Evolutionary conservation across 2,329 filamentous ascomycete species (phyloP).

Genomic region (Lithohypha guttulata): DNA sequence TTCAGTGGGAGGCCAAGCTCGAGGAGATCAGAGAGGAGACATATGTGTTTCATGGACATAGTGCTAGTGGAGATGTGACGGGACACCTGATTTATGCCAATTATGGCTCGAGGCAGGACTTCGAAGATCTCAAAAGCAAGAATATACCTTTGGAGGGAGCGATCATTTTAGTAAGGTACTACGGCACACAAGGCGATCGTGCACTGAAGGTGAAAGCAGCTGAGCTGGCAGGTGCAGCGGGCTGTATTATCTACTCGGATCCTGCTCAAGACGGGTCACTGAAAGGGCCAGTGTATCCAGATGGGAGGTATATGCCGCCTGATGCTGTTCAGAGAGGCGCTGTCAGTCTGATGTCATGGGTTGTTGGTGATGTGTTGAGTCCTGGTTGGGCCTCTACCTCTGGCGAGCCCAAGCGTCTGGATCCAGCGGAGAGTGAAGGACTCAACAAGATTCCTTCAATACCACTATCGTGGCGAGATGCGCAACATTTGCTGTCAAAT

Average conservation of each 20-base stretch:
- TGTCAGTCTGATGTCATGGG: constrained; percentile 70
- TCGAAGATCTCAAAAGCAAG: constrained; percentile 57
- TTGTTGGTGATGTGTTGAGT: constrained; percentile 83
- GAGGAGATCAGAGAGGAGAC: constrained; percentile 75
- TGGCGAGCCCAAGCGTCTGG: constrained; percentile 48
- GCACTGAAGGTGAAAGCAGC: constrained; percentile 83
- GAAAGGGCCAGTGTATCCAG: constrained; percentile 60
- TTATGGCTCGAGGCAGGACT: constrained; percentile 78
- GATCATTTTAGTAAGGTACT: constrained; percentile 73
- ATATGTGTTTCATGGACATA: constrained; percentile 76
- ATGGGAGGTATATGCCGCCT: constrained; percentile 67
- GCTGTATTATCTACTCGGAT: constrained; percentile 88
- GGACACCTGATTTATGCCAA: constrained; percentile 88
- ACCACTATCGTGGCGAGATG: constrained; percentile 81
- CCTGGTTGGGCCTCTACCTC: constrained; percentile 61
- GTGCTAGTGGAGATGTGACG: constrained; percentile 72
- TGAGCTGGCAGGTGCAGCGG: constrained; percentile 71
- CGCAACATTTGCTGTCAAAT: constrained; percentile 63
- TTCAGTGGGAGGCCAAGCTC: constrained; percentile 66
- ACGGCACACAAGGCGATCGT: constrained; percentile 60
- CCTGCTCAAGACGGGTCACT: constrained; percentile 73
- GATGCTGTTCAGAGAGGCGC: constrained; percentile 74
- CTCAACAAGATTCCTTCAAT: constrained; percentile 79
- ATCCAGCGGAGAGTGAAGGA: constrained; percentile 58
- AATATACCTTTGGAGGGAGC: constrained; percentile 66